phyloP scores from a whole-genome alignment of 2,329 filamentous ascomycete genomes.

The Hyphodiscus sp. region DNA sequence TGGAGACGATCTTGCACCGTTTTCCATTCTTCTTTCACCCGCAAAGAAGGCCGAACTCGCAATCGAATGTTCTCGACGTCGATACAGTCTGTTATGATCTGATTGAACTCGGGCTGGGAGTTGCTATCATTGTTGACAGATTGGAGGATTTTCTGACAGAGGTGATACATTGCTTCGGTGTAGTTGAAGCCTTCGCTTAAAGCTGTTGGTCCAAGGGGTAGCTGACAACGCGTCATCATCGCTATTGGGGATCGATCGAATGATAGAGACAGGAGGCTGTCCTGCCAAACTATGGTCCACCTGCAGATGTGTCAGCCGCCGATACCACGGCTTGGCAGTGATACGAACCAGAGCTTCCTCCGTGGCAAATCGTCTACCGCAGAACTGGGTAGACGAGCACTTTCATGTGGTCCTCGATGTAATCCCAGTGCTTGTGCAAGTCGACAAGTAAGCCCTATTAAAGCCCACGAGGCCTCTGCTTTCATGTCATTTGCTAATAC shows the following conservation, averaged over 20 bases:
- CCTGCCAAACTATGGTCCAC: conserved; percentile 61
- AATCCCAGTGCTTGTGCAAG: conserved; percentile 60
- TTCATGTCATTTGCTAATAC: conserved; percentile 64
- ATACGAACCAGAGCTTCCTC: conserved; percentile 27
- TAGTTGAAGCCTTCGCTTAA: conserved; percentile 48
- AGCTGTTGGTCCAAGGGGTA: conserved; percentile 47
- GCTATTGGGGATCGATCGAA: conserved; percentile 63
- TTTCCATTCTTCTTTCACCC: conserved; percentile 56
- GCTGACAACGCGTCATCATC: conserved; percentile 35
- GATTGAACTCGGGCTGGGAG: conserved; percentile 26
- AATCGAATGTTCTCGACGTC: conserved; percentile 33
- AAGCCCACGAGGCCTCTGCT: conserved; percentile 60
- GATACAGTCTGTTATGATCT: conserved; percentile 52
- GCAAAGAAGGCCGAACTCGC: conserved; percentile 48
- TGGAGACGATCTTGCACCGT: conserved; percentile 57
- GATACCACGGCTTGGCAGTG: not conserved
- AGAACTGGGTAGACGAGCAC: conserved; percentile 17
- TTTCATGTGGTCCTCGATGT: conserved; percentile 35
- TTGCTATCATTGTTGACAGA: conserved; percentile 27
- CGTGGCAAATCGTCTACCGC: conserved; percentile 27
- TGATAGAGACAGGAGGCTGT: conserved; percentile 58
- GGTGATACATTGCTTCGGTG: conserved; percentile 58
- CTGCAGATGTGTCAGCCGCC: conserved; percentile 26
- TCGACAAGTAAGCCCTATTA: conserved; percentile 57
- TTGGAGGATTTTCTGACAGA: conserved; percentile 53